Evolutionary conservation across 192 early-diverging fungal genomes (phyloP), one percentile per base, ranked within the genome.

Genomic region (Umbelopsis vinacea): DNA sequence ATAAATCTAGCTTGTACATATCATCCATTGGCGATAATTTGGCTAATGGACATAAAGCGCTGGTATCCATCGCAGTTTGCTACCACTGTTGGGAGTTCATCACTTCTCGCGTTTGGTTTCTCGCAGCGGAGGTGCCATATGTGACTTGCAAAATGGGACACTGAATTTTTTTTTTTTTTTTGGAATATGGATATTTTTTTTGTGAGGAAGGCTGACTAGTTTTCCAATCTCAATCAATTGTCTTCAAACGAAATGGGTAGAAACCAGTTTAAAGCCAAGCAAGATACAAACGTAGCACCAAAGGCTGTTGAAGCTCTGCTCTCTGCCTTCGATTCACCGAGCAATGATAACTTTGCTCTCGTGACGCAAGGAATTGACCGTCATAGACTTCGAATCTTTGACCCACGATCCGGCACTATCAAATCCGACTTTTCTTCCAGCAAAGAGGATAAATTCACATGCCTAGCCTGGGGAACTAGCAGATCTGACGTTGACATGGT

Each of bases 311-410:
- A 79, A 46, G 54, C 69, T 6, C 12, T 79, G 40, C 77, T 79
- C 46, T 82, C 77, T 2, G 73, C 77, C 53, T 82, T 82, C 77
- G 78, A 78, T 11, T 74, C 76, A 22, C 69, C 74, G 26, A 74
- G 76, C 33, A 74, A 71, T 66, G 74, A 79, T 43, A 76, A 79
- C 71, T 86, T 84, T 75, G 83, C 83, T 66, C 77, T 86, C 47
- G 82, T 88, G 38, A 88, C 81, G 11, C 85, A 81, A 23, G 79
- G 82, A 74, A 73, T 86, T 68, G 87, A 88, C 82, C 82, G 79
- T 60, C 78, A 84, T 63, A 83, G 84, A 48, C 76, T 88, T 12
- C 80, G 85, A 35, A 75, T 88, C 67, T 88, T 88, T 48, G 84
- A 88, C 29, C 76, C 82, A 22, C 75, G 79, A 69, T 78, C 78